Evolutionary conservation across 495 filamentous ascomycete species (phyloP), one percentile per base, ranked within the genome.

Genomic region (Aspergillus sparsus): DNA sequence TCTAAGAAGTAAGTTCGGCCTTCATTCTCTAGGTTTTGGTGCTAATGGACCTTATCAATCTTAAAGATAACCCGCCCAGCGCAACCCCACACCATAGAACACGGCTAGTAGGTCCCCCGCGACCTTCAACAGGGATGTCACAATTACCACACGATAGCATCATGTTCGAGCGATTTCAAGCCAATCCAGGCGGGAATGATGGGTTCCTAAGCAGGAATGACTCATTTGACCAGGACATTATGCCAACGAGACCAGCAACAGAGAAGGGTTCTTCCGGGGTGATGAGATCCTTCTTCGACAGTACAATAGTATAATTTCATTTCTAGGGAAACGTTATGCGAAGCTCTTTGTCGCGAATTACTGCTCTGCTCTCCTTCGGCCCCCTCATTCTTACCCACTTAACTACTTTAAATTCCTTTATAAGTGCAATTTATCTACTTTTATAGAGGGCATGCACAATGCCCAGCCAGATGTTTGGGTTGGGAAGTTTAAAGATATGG

Each of bases 61-160:
- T 6, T n/a, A 6, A 52, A 66, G 61, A 41, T 15, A 55, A 66
- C 0, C 21, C 60, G 21, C 62, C 68, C 12, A 51, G 27, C 32
- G 60, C 63, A 32, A 68, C 63, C 6, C 62, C 63, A 6, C 59
- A 65, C n/a, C 66, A 71, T 47, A 63, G 66, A 45, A 66, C 64
- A 5, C 62, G 68, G n/a, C 60, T 68, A 11, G 37, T 42, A 11
- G 59, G 52, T 32, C 56, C 45, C 27, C 42, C 59, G 6, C 62
- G 62, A 18, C 62, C 67, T 16, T 64, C 64, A 12, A 66, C 67
- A 0, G 54, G 36, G 32, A 41, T 57, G 54, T 61, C 64, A 11
- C 56, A 62, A 11, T 53, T 69, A 9, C 67, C 64, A 15, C 53
- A 61, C 21, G 57, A 65, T 16, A 60, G 44, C 15, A 31, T 62